These are phyloP conservation scores for Hypomontagnella submonticulosa DNA, from an alignment of 495 filamentous ascomycete species.

Conservation along the genomic window DNA sequence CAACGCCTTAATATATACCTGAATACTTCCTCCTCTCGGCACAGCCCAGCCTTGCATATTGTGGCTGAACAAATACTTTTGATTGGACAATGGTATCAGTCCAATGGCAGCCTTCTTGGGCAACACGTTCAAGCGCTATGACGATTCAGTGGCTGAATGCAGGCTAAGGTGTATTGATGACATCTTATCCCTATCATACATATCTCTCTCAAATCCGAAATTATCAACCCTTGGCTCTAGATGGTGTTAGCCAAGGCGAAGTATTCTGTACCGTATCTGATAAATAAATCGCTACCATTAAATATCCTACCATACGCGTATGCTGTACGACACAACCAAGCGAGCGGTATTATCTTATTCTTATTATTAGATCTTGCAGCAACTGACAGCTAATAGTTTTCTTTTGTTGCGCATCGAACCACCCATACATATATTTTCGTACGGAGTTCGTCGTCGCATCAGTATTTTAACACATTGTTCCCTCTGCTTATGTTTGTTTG, in stretches of 20 bases:
- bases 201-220: constrained; percentile 9
- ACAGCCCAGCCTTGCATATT: constrained; percentile 36
- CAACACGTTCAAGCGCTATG: constrained; percentile 43
- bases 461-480: constrained; percentile 1
- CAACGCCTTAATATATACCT: no score
- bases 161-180: constrained; percentile 13
- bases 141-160: constrained; percentile 42
- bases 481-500: constrained; percentile 7
- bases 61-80: constrained; percentile 18
- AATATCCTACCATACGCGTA: constrained; percentile 17
- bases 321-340: constrained; percentile 33
- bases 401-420: constrained; percentile 25
- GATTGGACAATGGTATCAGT: constrained; percentile 29
- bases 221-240: constrained; percentile 2
- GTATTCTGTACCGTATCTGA: constrained; percentile 17
- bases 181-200: constrained; percentile 30
- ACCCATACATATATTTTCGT: constrained; percentile 13
- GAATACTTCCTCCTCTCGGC: no score
- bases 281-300: constrained; percentile 21
- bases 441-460: constrained; percentile 10
- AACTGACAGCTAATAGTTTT: constrained; percentile 32
- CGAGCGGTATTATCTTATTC: constrained; percentile 17
- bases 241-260: neutral
- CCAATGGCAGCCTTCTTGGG: constrained; percentile 37
- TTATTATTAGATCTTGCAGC: constrained; percentile 31